Conservation (phyloP, 768 basidiomycete species). For the Dacryopinax spathularia region DNA sequence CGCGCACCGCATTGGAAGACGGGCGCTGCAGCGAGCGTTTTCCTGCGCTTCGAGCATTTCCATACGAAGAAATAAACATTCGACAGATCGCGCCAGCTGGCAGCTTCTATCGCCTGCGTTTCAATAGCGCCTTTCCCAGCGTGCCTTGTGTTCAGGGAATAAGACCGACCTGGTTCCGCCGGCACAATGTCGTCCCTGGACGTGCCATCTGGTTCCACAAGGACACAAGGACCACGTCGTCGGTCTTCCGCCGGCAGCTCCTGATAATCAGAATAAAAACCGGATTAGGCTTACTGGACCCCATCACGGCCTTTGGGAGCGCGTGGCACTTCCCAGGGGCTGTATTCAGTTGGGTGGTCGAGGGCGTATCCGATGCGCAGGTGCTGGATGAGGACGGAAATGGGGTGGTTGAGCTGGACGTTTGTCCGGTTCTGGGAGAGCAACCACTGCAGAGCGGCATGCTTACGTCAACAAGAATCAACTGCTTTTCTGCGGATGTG, state of each 20-base stretch:
- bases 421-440: too few relatives aligned
- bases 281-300: neutral
- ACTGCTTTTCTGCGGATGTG: too few relatives aligned
- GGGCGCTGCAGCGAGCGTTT: neutral
- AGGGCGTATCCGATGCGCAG: too few relatives aligned
- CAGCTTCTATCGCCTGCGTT: neutral
- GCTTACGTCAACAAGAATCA: too few relatives aligned
- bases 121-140: neutral
- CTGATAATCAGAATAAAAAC: conserved; percentile 1
- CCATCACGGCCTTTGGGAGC: too few relatives aligned
- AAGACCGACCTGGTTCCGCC: neutral
- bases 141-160: neutral
- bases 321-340: too few relatives aligned
- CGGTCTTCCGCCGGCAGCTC: neutral
- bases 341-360: too few relatives aligned
- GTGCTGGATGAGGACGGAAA: too few relatives aligned
- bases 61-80: neutral
- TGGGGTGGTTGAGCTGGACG: too few relatives aligned
- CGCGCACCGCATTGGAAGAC: neutral
- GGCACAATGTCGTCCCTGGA: neutral
- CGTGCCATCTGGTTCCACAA: neutral
- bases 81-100: neutral
- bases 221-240: neutral
- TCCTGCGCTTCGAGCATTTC: neutral
- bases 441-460: too few relatives aligned